These are phyloP conservation scores for Cyclotella atomus DNA, from an alignment of 108 stramenopile genomes.

Conservation along the genomic window DNA sequence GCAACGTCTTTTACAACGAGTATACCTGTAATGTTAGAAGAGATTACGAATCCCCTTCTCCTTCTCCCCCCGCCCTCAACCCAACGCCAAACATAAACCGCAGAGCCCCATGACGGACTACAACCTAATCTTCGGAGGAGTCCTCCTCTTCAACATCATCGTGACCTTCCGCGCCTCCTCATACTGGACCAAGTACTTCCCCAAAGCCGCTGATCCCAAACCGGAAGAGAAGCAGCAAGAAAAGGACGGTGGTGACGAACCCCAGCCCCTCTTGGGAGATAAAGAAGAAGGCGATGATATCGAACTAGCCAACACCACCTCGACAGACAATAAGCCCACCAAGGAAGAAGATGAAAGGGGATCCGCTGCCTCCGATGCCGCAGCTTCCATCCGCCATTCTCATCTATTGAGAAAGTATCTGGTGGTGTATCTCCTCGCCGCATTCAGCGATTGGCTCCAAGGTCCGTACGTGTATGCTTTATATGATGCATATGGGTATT, in stretches of 20 bases:
- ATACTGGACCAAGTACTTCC: slow-evolving; percentile 63
- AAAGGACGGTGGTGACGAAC: slow-evolving; percentile 10
- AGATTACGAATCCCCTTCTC: no score
- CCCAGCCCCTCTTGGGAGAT: slow-evolving; percentile 14
- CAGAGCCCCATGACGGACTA: slow-evolving; percentile 78
- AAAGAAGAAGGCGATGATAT: no score
- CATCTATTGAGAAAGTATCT: slow-evolving; percentile 81
- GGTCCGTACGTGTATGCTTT: slow-evolving; percentile 98
- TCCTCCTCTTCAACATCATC: slow-evolving; percentile 62
- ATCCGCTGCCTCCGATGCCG: slow-evolving; percentile 46
- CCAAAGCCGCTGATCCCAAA: background rate
- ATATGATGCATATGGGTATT: slow-evolving; percentile 91
- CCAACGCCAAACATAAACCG: no score
- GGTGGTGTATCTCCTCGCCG: slow-evolving; percentile 89
- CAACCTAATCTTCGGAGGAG: slow-evolving; percentile 63
- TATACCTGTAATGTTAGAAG: no score
- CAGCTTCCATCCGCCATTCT: slow-evolving; percentile 45
- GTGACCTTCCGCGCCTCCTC: slow-evolving; percentile 78
- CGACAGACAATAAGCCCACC: slow-evolving; percentile 18
- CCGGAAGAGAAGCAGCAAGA: background rate
- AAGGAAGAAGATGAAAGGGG: slow-evolving; percentile 2
- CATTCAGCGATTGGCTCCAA: slow-evolving; percentile 97
- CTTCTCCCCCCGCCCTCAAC: no score
- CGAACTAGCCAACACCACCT: no score
- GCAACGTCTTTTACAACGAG: no score